Conservation (phyloP, 148 eudicot genomes). For the Gaultheria prostrata region DNA sequence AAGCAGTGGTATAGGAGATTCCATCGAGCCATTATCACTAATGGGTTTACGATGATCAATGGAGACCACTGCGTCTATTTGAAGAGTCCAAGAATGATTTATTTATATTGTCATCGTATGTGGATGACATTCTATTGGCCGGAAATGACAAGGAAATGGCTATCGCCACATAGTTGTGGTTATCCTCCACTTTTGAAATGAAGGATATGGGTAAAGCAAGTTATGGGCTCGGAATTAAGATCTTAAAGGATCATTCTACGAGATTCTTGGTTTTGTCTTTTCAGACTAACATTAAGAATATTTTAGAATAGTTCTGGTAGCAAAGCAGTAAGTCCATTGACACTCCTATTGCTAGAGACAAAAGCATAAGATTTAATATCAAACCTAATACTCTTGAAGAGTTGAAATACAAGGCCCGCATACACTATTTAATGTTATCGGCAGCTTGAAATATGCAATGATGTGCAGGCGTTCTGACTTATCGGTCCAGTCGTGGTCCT, state of each 20-base stretch:
- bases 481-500: background rate
- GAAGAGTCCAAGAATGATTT: too few relatives aligned
- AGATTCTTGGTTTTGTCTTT: background rate
- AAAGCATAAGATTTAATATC: background rate
- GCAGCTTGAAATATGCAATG: background rate
- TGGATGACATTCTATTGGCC: background rate
- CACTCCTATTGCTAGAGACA: background rate
- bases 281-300: background rate
- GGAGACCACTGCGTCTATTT: background rate
- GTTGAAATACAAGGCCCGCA: background rate
- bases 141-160: background rate
- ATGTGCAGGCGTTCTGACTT: background rate
- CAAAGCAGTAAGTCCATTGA: background rate
- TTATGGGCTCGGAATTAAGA: background rate
- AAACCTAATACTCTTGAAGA: too few relatives aligned
- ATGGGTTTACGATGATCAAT: too few relatives aligned
- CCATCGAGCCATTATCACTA: background rate
- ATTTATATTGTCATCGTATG: background rate
- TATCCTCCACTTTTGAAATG: background rate
- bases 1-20: background rate
- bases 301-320: background rate
- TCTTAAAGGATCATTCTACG: background rate
- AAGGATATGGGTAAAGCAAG: background rate
- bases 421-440: background rate
- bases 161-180: background rate